Percentiles rank a stretch among this genome's conserved stretches.
phyloP scores from a whole-genome alignment of 2,329 filamentous ascomycete genomes.

The Hypoxylon sp. region DNA sequence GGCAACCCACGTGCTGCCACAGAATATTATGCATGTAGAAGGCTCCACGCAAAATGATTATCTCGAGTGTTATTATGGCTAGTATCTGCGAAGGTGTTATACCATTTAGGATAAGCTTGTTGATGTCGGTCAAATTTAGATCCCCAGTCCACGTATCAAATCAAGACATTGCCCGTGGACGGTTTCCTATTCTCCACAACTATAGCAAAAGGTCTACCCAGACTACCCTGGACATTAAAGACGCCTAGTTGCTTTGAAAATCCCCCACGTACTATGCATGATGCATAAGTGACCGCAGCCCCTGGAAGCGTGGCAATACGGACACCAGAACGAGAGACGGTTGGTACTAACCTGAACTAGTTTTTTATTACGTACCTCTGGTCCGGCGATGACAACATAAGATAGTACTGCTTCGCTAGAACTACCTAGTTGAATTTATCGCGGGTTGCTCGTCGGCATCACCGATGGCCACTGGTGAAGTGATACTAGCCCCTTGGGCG shows the following conservation, averaged over 20 bases:
- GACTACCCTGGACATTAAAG: background rate
- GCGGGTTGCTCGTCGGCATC: background rate
- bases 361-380: background rate
- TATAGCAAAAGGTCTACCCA: conserved; percentile 1
- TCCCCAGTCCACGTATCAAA: background rate
- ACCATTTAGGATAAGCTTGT: background rate
- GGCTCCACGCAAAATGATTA: conserved; percentile 1
- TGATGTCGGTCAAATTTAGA: background rate
- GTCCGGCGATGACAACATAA: background rate
- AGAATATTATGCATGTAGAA: background rate
- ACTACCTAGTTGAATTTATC: background rate
- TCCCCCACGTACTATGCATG: conserved; percentile 13
- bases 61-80: background rate
- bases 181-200: background rate
- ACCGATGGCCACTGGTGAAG: background rate
- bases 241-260: conserved; percentile 4
- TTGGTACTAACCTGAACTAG: background rate
- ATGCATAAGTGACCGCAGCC: background rate
- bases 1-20: conserved; percentile 7
- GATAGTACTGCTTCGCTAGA: background rate
- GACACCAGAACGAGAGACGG: background rate
- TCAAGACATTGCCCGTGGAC: background rate
- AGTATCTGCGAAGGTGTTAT: background rate
- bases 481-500: background rate
- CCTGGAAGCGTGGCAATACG: background rate